Evolutionary conservation across 2,329 filamentous ascomycete genomes (phyloP), one percentile per base, ranked within the genome.

Genomic region (Penicillium sp.): DNA sequence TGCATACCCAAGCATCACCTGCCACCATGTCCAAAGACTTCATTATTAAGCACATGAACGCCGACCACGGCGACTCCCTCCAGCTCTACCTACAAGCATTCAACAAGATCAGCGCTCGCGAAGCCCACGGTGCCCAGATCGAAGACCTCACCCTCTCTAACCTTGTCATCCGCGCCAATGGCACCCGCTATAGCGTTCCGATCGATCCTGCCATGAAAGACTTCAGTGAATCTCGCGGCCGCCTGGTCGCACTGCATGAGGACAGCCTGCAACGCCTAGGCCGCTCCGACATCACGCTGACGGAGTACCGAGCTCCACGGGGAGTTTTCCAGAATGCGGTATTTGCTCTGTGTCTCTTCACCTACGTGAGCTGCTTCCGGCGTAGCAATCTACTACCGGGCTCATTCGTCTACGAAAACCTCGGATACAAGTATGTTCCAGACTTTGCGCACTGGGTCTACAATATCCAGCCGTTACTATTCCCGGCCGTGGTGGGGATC

Each of bases 41-140:
- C 55, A 87, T 91, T 72, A 83, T 93, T 68, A 80, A 80, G 31
- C 92, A 97, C 79, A 94, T 97, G 90, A 96, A 97, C 77, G 78
- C 79, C 42, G 89, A 93, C 73, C 93, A 96, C 76, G 78, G 81
- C 49, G 82, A 85, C 64, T 90, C 90, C 55, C 85, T 96, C 48
- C 77, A 83, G 54, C 82, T 88, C 69, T 96, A 92, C 74, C 83
- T 95, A n/a, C 86, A 86, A 60, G 84, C 91, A 73, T 91, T 86
- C 77, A 80, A 78, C 69, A 73, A 79, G 15, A 77, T 90, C 43
- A 82, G 86, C 15, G 67, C 81, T 7, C 73, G 76, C 56, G 75
- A 81, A 48, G 82, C 87, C 48, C 76, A 82, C 54, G 76, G 78
- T 20, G 85, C 89, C 20, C 74, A 78, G 37, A 78, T 96, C 61